Evolutionary conservation across 1,139 yeast species (phyloP).

Genomic region (Kodamaea fungicola): DNA sequence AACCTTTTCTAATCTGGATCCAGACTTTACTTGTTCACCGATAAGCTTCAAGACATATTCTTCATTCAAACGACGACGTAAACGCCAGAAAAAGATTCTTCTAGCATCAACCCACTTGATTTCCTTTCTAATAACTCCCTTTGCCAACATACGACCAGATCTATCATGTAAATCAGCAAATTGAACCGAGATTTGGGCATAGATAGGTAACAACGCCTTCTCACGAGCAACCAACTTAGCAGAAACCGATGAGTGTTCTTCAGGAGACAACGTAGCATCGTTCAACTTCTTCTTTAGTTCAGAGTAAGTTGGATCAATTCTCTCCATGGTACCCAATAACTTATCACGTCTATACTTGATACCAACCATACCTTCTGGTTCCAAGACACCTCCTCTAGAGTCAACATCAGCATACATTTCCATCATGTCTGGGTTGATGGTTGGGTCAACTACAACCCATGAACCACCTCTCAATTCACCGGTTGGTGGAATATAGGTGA

Average conservation of each 20-base stretch:
- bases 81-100: conserved; percentile 98
- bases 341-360: conserved; percentile 95
- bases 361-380: conserved; percentile 99
- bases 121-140: conserved; percentile 84
- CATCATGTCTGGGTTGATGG: conserved; percentile 95
- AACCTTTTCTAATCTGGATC: conserved; percentile 74
- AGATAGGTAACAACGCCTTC: conserved; percentile 75
- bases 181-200: conserved; percentile 89
- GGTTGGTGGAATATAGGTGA: conserved; percentile 94
- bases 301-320: conserved; percentile 77
- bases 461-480: conserved; percentile 99
- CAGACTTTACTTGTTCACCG: conserved; percentile 57
- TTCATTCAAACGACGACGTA: conserved; percentile 93
- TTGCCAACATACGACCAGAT: conserved; percentile 95
- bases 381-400: conserved; percentile 97
- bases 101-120: conserved; percentile 85
- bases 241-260: conserved; percentile 63
- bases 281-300: conserved; percentile 59
- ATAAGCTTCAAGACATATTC: conserved; percentile 80
- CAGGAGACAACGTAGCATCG: conserved; percentile 51
- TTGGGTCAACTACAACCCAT: conserved; percentile 99
- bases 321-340: conserved; percentile 80
- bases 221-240: conserved; percentile 76
- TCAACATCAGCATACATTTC: conserved; percentile 98
- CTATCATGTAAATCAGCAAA: conserved; percentile 98